Evolutionary conservation across 257 asterid genomes (phyloP), one percentile per base, ranked within the genome.

Genomic region (Verbascum thapsus): DNA sequence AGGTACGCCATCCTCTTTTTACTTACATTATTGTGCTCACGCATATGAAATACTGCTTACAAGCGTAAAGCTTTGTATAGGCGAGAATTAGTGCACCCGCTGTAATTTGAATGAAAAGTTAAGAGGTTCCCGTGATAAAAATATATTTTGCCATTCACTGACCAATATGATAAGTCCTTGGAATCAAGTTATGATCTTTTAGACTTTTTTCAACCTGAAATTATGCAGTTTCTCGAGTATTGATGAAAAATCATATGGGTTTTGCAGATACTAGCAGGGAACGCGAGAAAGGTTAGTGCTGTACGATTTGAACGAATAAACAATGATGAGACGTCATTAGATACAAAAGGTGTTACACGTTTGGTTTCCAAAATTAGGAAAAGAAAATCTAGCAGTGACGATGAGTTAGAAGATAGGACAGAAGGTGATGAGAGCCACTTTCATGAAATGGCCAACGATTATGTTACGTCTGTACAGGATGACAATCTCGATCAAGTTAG

Each of bases 241-340:
- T 64, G 34, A 68, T 16, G 20, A 18, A 55, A 52, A 30, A 43
- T 75, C 3, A 41, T 54, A 22, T 61, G 45, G 4, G 39, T 69
- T 64, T 44, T 77, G 85, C 80, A 89, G 98, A 85, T 92, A 82
- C 77, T 94, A 53, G 99, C 95, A 12, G 99, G 99, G 72, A 84
- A 94, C 69, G 97, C 95, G 8, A 83, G 99, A 79, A 94, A 94
- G 78, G 96, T 94, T 38, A 82, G 96, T 60, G 95, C 99, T 6
- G 95, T 87, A 59, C 76, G 99, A 41, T 94, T 94, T 72, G 99
- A 90, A 79, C 72, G 88, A 53, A 54, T 79, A 72, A 82, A 73
- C 79, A 67, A 56, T 3, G 92, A 81, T 0, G 88, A 82, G 70
- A 62, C 72, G 41, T 73, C 80, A 4, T 18, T 58, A 22, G 94